Base-by-base conservation (phyloP, 768 basidiomycete genomes). In the Russula vinacea region DNA sequence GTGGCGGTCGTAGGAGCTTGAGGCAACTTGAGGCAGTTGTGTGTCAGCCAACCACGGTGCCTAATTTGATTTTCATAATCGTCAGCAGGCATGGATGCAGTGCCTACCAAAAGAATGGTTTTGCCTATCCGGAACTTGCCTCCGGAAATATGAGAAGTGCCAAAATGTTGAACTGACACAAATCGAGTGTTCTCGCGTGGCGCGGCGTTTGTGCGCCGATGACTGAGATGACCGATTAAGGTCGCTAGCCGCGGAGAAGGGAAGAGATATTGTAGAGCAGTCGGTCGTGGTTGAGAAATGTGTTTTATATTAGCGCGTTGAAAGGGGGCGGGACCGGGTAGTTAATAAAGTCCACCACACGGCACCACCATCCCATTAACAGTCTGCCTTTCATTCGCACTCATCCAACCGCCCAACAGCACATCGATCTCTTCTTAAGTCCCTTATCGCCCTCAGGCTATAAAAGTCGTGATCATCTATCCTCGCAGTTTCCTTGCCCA, bases 1-100 rank as follows among this genome's bases (percentile, higher is more conserved):
- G 71, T 72, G 67, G 70, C 69, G 1, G 66, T 68, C 1, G 78
- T 79, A 0, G 72, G 76, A 26, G 79, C 78, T 57, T 79, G 61
- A 76, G 56, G 22, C 35, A 33, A 22, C 51, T 56, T 56, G 44
- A 47, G 14, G 42, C n/a, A 22, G 22, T 50, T 39, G 24, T 49
- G 47, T 40, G 35, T 55, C 22, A 47, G 49, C 49, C n/a, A 26
- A 49, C 16, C 16, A 11, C 26, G 10, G 52, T 45, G 33, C 17
- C 49, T 33, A 45, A 61, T 61, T 24, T 49, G 53, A 60, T 56
- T 2, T 39, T 54, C 7, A 24, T 24, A 19, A 55, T 64, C 45
- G 49, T n/a, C 22, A 49, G 52, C 35, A 29, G 24, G 54, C 64
- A 24, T 37, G 14, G 35, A 56, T 60, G 44, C 47, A 56, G 54